A percentile compares a stretch with the other conserved stretches of the same genome.
phyloP scores from a whole-genome alignment of 805 yeast species.

The Helenozyma rhizophorensis region DNA sequence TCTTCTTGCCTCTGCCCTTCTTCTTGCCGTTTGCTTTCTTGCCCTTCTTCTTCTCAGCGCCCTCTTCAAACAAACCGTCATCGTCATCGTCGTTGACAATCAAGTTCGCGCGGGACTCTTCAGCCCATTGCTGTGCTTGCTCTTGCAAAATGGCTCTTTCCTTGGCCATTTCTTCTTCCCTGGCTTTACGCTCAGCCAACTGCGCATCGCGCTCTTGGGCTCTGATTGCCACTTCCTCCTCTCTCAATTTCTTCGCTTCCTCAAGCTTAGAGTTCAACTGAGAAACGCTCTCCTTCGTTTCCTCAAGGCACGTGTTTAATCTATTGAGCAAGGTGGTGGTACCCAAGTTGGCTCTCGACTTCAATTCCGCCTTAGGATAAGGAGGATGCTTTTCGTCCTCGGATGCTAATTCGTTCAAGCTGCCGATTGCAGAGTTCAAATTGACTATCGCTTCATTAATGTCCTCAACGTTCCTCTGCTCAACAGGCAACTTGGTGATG shows the following conservation, averaged over 20 bases:
- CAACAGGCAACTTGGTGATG: constrained; percentile 54
- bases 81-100: constrained; percentile 37
- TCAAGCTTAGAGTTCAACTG: constrained; percentile 57
- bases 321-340: constrained; percentile 67
- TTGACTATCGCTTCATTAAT: constrained; percentile 54
- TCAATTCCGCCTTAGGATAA: constrained; percentile 72
- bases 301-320: constrained; percentile 63
- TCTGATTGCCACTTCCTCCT: constrained; percentile 46
- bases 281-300: constrained; percentile 65
- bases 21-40: constrained; percentile 12
- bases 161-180: constrained; percentile 40
- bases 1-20: constrained; percentile 26
- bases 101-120: constrained; percentile 37
- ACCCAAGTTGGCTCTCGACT: constrained; percentile 85
- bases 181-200: constrained; percentile 40
- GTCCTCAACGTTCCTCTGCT: constrained; percentile 58
- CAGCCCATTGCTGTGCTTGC: constrained; percentile 49
- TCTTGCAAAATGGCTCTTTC: constrained; percentile 48
- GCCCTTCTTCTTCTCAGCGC: constrained; percentile 19
- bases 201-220: constrained; percentile 36
- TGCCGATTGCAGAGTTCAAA: constrained; percentile 56
- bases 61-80: constrained; percentile 22
- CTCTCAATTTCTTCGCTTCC: constrained; percentile 66
- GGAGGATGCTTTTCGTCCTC: constrained; percentile 61
- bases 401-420: constrained; percentile 54